Conservation (phyloP, 1,284 basidiomycete genomes). For the Heterobasidion occidentale region DNA sequence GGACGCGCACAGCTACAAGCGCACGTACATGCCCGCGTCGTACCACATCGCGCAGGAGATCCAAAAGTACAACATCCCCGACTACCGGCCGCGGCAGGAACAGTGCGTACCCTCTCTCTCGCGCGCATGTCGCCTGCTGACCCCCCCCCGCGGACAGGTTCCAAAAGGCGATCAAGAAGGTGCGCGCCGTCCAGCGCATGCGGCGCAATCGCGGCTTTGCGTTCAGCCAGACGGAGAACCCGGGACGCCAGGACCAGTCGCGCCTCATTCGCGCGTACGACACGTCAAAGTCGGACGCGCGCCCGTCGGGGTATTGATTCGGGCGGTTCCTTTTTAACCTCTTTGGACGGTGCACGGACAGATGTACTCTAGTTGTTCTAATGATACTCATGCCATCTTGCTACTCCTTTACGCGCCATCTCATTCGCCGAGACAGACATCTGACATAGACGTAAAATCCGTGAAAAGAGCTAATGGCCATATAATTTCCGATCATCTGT, state of each 20-base stretch:
- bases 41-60: constrained; percentile 98
- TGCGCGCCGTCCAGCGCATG: constrained; percentile 92
- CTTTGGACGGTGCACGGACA: neutral
- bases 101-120: constrained; percentile 53
- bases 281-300: constrained; percentile 65
- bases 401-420: too few species aligned
- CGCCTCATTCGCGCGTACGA: constrained; percentile 86
- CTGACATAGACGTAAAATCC: too few species aligned
- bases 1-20: constrained; percentile 59
- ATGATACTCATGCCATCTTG: neutral
- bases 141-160: constrained; percentile 43
- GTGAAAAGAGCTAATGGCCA: too few species aligned
- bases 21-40: constrained; percentile 85
- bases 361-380: neutral
- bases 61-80: constrained; percentile 96
- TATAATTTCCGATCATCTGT: too few species aligned
- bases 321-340: neutral
- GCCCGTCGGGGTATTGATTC: constrained; percentile 67
- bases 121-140: neutral
- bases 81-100: constrained; percentile 95
- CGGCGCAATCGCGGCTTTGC: constrained; percentile 91
- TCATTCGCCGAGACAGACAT: too few species aligned
- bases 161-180: constrained; percentile 97
- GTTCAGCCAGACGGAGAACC: constrained; percentile 90
- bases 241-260: constrained; percentile 77